phyloP scores from a whole-genome alignment of 163 green algal species.

The Volvox carteri region DNA sequence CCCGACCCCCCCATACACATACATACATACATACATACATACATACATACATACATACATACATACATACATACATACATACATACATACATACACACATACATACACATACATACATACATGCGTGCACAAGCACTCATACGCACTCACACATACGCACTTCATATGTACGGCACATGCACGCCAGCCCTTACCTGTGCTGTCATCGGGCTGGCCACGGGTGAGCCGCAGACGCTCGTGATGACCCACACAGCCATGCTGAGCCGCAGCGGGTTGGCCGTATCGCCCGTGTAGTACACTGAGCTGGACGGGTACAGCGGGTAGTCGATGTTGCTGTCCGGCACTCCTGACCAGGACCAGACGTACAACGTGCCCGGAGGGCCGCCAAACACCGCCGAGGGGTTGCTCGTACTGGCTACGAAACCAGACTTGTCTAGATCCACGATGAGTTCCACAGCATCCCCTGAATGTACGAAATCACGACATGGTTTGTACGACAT shows the following conservation, averaged over 20 bases:
- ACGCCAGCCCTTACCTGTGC: slow-evolving; percentile 9
- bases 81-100: too few species aligned
- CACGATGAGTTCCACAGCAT: neutral
- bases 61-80: too few species aligned
- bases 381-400: neutral
- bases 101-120: too few species aligned
- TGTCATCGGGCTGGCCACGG: slow-evolving; percentile 4
- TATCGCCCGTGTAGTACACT: neutral
- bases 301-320: neutral
- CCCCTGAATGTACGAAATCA: neutral
- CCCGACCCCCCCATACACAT: too few species aligned
- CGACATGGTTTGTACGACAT: neutral
- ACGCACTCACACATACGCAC: too few species aligned
- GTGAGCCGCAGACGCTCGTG: neutral
- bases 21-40: too few species aligned
- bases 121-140: too few species aligned
- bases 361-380: slow-evolving; percentile 8
- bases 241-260: slow-evolving; percentile 7
- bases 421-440: slow-evolving; percentile 21
- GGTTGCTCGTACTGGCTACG: neutral
- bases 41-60: too few species aligned
- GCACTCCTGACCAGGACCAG: neutral
- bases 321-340: neutral
- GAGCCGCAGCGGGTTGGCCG: neutral
- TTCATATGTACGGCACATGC: too few species aligned